Evolutionary conservation across 768 basidiomycete species (phyloP).

Genomic region (Serendipita sp.): DNA sequence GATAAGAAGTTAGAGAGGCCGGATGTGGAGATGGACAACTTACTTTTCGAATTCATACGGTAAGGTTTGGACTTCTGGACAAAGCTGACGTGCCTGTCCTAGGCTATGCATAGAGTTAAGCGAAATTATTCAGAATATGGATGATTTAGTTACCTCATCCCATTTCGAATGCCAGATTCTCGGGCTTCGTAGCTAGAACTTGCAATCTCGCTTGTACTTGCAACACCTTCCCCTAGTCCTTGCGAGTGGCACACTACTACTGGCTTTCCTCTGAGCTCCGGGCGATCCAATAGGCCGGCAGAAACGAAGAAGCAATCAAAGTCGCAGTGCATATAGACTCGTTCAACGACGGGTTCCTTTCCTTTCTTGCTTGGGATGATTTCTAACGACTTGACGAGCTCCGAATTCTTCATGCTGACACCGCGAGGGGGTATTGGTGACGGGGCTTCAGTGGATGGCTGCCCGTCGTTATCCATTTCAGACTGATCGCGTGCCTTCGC

Average conservation of each 20-base stretch:
- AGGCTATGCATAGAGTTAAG: conserved; percentile 30
- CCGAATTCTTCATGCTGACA: conserved; percentile 21
- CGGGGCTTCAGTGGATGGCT: conserved; percentile 3
- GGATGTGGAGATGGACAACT: conserved; percentile 13
- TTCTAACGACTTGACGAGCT: conserved; percentile 13
- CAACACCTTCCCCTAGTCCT: conserved; percentile 48
- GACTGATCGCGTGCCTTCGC: conserved; percentile 61
- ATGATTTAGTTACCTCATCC: conserved; percentile 60
- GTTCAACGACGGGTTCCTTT: conserved; percentile 34
- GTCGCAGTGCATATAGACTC: conserved; percentile 81
- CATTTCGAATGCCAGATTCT: conserved; percentile 73
- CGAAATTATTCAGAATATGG: background rate
- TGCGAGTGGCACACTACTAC: conserved; percentile 94
- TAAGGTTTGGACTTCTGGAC: conserved; percentile 55
- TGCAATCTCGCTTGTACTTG: conserved; percentile 89
- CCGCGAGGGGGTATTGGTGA: background rate
- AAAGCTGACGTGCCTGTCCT: conserved; percentile 63
- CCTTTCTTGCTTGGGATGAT: conserved; percentile 20
- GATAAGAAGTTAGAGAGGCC: conserved; percentile 3
- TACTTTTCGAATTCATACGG: conserved; percentile 89
- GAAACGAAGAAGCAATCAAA: conserved; percentile 97
- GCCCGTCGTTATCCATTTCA: conserved; percentile 25
- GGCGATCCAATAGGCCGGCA: conserved; percentile 66
- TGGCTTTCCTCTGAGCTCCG: conserved; percentile 73
- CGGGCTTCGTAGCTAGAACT: conserved; percentile 91